phyloP scores from a whole-genome alignment of 805 yeast genomes.

The Saccharomycodes ludwigii region DNA sequence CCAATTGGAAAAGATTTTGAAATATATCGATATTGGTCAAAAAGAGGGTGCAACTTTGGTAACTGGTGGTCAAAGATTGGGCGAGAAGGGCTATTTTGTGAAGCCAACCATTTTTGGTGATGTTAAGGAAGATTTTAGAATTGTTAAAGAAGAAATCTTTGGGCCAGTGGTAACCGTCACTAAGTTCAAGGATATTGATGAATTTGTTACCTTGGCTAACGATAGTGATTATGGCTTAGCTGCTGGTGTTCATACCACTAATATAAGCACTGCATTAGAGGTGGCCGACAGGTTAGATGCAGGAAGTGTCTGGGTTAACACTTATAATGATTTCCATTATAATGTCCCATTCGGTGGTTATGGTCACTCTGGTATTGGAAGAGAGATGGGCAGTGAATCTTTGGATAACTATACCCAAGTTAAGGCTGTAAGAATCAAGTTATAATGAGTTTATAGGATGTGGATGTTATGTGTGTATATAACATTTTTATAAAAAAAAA shows the following conservation, averaged over 20 bases:
- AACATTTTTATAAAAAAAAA: neutral
- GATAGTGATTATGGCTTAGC: constrained; percentile 78
- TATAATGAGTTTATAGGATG: constrained; percentile 5
- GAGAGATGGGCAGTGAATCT: constrained; percentile 87
- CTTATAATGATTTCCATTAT: constrained; percentile 79
- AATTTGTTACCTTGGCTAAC: constrained; percentile 68
- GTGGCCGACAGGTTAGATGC: constrained; percentile 67
- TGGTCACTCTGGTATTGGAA: constrained; percentile 84
- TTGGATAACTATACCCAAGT: constrained; percentile 73
- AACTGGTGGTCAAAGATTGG: constrained; percentile 58
- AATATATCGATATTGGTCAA: constrained; percentile 65
- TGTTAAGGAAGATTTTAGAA: constrained; percentile 52
- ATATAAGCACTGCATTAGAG: constrained; percentile 61
- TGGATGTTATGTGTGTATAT: neutral
- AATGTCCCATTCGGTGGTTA: constrained; percentile 89
- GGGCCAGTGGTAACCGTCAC: constrained; percentile 86
- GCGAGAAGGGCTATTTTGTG: constrained; percentile 55
- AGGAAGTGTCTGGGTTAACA: constrained; percentile 89
- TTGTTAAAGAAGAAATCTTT: constrained; percentile 69
- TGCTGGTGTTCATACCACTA: constrained; percentile 78
- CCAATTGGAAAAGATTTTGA: constrained; percentile 69
- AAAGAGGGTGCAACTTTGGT: constrained; percentile 72
- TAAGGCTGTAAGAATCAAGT: constrained; percentile 61
- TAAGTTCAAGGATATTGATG: constrained; percentile 74
- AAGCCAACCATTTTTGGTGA: constrained; percentile 68